Base-by-base conservation (phyloP, 495 filamentous ascomycete genomes). In the Extremus antarcticus region DNA sequence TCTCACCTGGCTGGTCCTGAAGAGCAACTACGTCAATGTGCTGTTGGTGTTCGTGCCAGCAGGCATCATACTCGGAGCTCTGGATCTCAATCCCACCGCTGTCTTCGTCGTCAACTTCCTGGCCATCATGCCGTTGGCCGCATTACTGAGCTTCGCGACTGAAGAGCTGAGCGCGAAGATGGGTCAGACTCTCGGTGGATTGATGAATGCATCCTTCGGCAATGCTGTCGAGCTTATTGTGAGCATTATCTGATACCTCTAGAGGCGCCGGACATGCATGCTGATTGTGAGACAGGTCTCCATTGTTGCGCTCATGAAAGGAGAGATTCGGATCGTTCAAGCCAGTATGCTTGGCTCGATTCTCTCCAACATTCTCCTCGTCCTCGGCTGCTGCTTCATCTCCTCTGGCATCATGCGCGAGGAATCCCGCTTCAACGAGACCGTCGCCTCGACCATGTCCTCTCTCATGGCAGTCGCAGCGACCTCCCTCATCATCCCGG, bases 171-270 rank as follows among this genome's bases (percentile, higher is more conserved):
- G 88, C 4, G 76, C 78, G 11, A 84, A 85, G 48, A 76, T 96
- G 55, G 92, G 92, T 17, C 85, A 96, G 69, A 91, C 92, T 0
- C 66, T 97, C 32, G 92, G 92, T 40, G 92, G 92, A 0, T 71
- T 98, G 61, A 78, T 96, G 66, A 98, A 98, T 74, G 92, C 92
- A 23, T 94, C 88, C 7, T 95, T 95, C 72, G 92, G 92, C 40
- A 98, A 98, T 76, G 92, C 92, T 0, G 91, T 96, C n/a, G 92
- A 98, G 64, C 71, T 97, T 63, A 98, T 98, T 74, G 92, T 95
- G 74, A 64, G 86, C 66, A 7, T 22, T 15, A 15, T 11, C n/a
- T 4, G 19, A 52, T 2, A 9, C 20, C 22, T 38, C 29, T 22
- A 21, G 21, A 39, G 21, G 51, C 19, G 24, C n/a, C n/a, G 24